phyloP scores from a whole-genome alignment of 129 eudicot genomes.

The Pulicaria dysenterica region DNA sequence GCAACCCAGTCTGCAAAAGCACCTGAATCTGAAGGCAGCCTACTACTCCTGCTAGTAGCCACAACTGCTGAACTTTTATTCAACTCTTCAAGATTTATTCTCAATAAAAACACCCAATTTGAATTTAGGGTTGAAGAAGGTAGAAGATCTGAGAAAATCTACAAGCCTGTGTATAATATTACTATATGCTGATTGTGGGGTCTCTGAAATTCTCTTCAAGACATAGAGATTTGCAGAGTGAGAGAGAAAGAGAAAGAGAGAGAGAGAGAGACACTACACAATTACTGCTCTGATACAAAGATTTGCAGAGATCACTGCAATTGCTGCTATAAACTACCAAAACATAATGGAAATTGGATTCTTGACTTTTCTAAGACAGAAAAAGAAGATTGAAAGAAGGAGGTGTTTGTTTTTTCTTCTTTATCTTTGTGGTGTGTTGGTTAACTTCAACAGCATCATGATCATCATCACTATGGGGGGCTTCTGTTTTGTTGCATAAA shows the following conservation, averaged over 20 bases:
- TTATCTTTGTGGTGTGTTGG: conserved; percentile 4
- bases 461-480: background rate
- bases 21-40: conserved; percentile 75
- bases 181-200: conserved; percentile 37
- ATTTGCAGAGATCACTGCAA: conserved; percentile 29
- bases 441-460: background rate
- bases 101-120: conserved; percentile 21
- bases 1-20: conserved; percentile 87
- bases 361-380: conserved; percentile 17
- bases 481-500: background rate
- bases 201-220: conserved; percentile 37
- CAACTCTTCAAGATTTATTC: background rate
- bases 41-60: conserved; percentile 75
- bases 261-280: conserved; percentile 32
- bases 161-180: conserved; percentile 32
- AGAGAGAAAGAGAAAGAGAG: conserved; percentile 4
- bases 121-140: conserved; percentile 41
- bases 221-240: conserved; percentile 27
- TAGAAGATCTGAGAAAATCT: conserved; percentile 41
- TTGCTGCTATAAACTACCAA: conserved; percentile 22
- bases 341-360: background rate
- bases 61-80: conserved; percentile 45
- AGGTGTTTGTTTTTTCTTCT: background rate
- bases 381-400: conserved; percentile 7
- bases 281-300: conserved; percentile 38